These are phyloP conservation scores for Neolecta irregularis DNA, from an alignment of 1,139 yeast species.

Conservation along the genomic window DNA sequence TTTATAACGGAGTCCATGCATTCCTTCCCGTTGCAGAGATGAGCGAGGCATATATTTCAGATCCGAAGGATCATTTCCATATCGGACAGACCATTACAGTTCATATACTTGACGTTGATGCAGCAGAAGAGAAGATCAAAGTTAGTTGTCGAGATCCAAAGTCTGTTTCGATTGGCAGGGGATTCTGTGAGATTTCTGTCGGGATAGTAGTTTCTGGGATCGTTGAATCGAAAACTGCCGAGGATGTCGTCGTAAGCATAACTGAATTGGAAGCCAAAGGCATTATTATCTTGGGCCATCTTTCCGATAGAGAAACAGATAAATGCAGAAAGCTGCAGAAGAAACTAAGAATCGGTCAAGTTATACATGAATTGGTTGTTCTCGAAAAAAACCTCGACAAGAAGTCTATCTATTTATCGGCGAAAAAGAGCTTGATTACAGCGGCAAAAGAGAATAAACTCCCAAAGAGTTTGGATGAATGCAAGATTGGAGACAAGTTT, in stretches of 20 bases:
- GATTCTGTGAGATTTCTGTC: constrained; percentile 33
- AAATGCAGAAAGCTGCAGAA: constrained; percentile 52
- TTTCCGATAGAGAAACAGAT: constrained; percentile 55
- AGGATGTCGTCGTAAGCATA: constrained; percentile 49
- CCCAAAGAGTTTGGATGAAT: constrained; percentile 47
- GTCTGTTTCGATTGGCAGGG: too few relatives aligned
- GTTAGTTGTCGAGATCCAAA: constrained; percentile 59
- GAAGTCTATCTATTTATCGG: constrained; percentile 44
- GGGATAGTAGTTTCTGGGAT: constrained; percentile 54
- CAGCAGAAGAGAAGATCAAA: constrained; percentile 39
- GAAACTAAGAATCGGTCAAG: constrained; percentile 43
- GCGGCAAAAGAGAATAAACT: constrained; percentile 42
- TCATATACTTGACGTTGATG: constrained; percentile 44
- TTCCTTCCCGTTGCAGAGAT: constrained; percentile 77
- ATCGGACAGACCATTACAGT: constrained; percentile 76
- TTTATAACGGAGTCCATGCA: constrained; percentile 65
- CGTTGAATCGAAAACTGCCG: constrained; percentile 57
- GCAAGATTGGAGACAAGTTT: constrained; percentile 36
- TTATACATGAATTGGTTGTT: constrained; percentile 43
- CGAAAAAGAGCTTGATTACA: constrained; percentile 50
- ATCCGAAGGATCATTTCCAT: constrained; percentile 62
- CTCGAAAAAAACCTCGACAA: constrained; percentile 52
- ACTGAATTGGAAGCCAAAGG: constrained; percentile 32
- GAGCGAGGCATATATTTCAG: constrained; percentile 69
- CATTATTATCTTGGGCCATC: constrained; percentile 56